phyloP scores from a whole-genome alignment of 176 grass and related monocot genomes.

The Cymbopogon citratus region DNA sequence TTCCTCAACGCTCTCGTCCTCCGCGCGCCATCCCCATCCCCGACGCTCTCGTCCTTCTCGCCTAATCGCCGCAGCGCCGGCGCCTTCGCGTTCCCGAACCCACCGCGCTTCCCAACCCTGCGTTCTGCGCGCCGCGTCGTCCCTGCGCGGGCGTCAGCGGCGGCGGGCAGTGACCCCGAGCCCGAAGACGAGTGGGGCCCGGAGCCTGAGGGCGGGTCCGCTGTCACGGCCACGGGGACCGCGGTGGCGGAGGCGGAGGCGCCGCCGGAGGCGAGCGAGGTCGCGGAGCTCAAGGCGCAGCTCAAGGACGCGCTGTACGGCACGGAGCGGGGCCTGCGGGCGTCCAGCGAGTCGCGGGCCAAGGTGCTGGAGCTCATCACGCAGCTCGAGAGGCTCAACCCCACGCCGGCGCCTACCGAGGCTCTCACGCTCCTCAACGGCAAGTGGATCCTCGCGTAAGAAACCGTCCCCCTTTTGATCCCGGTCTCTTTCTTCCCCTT shows the following conservation, averaged over 20 bases:
- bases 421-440: constrained; percentile 78
- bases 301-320: constrained; percentile 73
- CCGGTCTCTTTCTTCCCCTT: not conserved
- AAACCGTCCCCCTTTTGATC: not conserved
- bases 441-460: constrained; percentile 95
- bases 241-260: constrained; percentile 29
- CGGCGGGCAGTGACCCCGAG: constrained; percentile 45
- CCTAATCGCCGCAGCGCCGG: not conserved
- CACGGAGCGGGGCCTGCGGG: constrained; percentile 69
- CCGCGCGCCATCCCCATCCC: constrained; percentile 3
- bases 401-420: constrained; percentile 81
- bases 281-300: constrained; percentile 59
- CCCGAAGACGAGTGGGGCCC: constrained; percentile 73
- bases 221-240: not conserved
- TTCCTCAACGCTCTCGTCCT: constrained; percentile 40
- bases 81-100: not conserved
- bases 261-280: constrained; percentile 36
- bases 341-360: constrained; percentile 83
- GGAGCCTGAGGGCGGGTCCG: constrained; percentile 7
- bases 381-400: constrained; percentile 77
- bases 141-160: not conserved
- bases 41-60: not conserved
- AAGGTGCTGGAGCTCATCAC: constrained; percentile 89
- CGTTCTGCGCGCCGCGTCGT: not conserved
- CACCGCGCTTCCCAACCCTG: constrained; percentile 1